phyloP scores from a whole-genome alignment of 768 basidiomycete species.

The Lactifluus hygrophoroides region DNA sequence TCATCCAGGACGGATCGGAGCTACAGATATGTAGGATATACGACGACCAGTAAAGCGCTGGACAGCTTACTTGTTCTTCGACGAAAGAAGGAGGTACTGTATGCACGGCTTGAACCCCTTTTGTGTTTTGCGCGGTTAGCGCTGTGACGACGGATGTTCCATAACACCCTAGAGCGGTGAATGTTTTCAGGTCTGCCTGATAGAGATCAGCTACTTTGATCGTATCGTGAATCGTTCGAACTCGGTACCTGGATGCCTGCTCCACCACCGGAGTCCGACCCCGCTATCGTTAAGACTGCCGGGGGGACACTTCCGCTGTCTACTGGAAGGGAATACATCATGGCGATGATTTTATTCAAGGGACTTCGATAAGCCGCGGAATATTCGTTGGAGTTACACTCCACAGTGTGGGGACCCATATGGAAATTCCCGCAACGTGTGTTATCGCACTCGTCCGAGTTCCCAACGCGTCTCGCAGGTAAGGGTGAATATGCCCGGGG shows the following conservation, averaged over 20 bases:
- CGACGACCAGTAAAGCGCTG: too few species aligned
- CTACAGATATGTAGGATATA: too few species aligned
- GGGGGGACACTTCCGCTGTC: slow-evolving; percentile 2
- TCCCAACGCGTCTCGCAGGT: not conserved
- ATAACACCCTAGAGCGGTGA: slow-evolving; percentile 70
- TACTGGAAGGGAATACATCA: not conserved
- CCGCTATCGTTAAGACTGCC: slow-evolving; percentile 62
- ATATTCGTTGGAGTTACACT: not conserved
- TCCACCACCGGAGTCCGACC: slow-evolving; percentile 77
- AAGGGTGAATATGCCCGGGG: slow-evolving; percentile 2
- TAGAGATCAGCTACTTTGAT: not conserved
- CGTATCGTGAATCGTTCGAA: not conserved
- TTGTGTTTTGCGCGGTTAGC: slow-evolving; percentile 84
- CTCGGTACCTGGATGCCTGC: slow-evolving; percentile 79
- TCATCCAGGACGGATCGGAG: slow-evolving; percentile 65
- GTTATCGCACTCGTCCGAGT: not conserved
- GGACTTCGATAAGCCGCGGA: too few species aligned
- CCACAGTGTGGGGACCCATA: not conserved
- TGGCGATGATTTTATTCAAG: too few species aligned
- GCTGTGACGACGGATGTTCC: slow-evolving; percentile 80
- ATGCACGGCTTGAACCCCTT: slow-evolving; percentile 69
- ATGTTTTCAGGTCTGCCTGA: slow-evolving; percentile 82
- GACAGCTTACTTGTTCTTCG: slow-evolving; percentile 61
- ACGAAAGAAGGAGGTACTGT: slow-evolving; percentile 63
- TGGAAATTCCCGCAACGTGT: not conserved